Base-by-base conservation (phyloP, 2,329 filamentous ascomycete genomes). In the Stagonosporopsis cucurbitacearum region DNA sequence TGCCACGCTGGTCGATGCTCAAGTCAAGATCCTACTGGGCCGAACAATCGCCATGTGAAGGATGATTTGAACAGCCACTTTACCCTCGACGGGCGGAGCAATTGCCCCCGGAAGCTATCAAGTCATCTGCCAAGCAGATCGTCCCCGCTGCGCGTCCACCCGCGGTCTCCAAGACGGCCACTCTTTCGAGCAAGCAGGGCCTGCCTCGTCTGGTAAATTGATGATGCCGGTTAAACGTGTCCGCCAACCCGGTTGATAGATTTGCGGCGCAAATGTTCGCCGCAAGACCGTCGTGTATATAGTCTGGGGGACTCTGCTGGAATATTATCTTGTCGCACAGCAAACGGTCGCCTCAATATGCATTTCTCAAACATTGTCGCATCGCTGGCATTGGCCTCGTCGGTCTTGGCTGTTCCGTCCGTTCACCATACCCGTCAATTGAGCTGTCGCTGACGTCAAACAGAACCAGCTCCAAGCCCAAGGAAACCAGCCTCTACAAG, bases 21-120 rank as follows among this genome's bases (percentile, higher is more conserved):
- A 12, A 36, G 9, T n/a, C n/a, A n/a, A n/a, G 82, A 88, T 9
- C 30, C 30, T 32, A 15, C 30, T n/a, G 30, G 30, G 15, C 7
- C 30, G n/a, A 15, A 32, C 30, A 5, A n/a, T 5, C 4, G n/a
- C n/a, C 13, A 32, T n/a, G 13, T 32, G 30, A 32, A n/a, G 13
- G 13, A n/a, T n/a, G 30, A 32, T 15, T 7, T 15, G 5, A 15
- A 5, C 30, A 32, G 30, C 30, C 13, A 32, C n/a, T 32, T 32
- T 15, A 4, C 30, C 35, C 35, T 20, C 19, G 9, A 37, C 17
- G 17, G 12, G n/a, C n/a, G 35, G 35, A 37, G 35, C 5, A 20
- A 20, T 11, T 19, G 35, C 35, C 33, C 33, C 35, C 35, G n/a
- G 35, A 37, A 19, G 35, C 17, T 15, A 20, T 36, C 35, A 13